Evolutionary conservation across 768 basidiomycete genomes (phyloP), one percentile per base, ranked within the genome.

Genomic region (Phanerochaete sordida): DNA sequence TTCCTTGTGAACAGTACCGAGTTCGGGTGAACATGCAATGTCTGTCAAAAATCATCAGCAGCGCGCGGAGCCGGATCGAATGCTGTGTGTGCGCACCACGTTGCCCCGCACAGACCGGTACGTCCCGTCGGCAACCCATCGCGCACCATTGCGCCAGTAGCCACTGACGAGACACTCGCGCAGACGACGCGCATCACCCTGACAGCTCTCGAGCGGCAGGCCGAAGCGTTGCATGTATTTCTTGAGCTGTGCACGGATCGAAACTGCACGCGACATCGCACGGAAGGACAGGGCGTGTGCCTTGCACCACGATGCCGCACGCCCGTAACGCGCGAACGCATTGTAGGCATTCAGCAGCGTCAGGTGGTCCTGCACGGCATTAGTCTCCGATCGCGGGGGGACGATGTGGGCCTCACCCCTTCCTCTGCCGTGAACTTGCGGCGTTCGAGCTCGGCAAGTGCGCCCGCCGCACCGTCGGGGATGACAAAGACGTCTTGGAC

Each of bases 351-450:
- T 49, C 26, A 9, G 54, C 33, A 53, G 53, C 45, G 60, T 37
- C 23, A 98, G 77, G 71, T 99, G 97, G 69, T 99, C 97, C 94
- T 96, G 65, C 3, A 59, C 59, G 33, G 2, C 35, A 51, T 61
- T 53, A 46, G 33, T 60, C 8, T 26, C 37, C 21, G 8, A 13
- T 26, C 15, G 51, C 19, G 23, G 21, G 12, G n/a, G 19, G 50
- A 21, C 45, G 30, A 28, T 6, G 7, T 43, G 8, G 21, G 21
- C 57, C 83, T 68, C 61, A 94, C 94, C 68, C 97, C 97, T 83
- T 99, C 97, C 73, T 98, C 95, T 0, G 95, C 94, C 0, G 94
- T 98, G 67, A 98, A 98, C 71, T 98, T 98, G 59, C 97, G 77
- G 53, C 94, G 81, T 72, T 98, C 95, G 15, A 98, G 76, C 72